These are phyloP conservation scores for Tetrapyrgos nigripes DNA, from an alignment of 1,284 basidiomycete species.

Conservation along the genomic window DNA sequence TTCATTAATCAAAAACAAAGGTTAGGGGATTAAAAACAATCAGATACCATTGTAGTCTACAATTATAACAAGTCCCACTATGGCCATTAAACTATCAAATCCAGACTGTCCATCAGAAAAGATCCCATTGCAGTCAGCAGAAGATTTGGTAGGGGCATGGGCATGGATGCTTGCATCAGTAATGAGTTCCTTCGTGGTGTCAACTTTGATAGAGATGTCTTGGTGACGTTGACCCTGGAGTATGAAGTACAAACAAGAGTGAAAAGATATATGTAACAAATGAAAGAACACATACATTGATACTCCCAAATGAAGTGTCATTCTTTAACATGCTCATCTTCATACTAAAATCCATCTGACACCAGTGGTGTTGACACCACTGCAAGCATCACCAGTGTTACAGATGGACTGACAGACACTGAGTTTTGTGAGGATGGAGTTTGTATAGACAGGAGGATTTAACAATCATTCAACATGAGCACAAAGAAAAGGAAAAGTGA, in stretches of 20 bases:
- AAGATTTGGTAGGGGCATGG: too few relatives aligned
- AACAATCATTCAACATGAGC: neutral
- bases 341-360: neutral
- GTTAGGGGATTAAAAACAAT: too few relatives aligned
- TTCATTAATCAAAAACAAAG: conserved; percentile 39
- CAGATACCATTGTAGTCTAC: too few relatives aligned
- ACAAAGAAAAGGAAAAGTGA: neutral
- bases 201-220: conserved; percentile 18
- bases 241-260: neutral
- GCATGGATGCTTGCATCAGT: neutral
- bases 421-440: conserved; percentile 56
- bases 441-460: conserved; percentile 55
- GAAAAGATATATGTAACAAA: neutral
- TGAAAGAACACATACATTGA: neutral
- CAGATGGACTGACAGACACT: conserved; percentile 50
- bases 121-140: too few relatives aligned
- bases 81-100: too few relatives aligned
- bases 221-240: neutral
- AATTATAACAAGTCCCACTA: too few relatives aligned
- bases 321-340: neutral
- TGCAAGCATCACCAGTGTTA: conserved; percentile 27
- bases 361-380: conserved; percentile 31
- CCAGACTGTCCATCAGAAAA: too few relatives aligned
- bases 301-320: neutral
- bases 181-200: conserved; percentile 15